Conservation (phyloP, 306 rosid genomes). For the Trichosanthes truncata region DNA sequence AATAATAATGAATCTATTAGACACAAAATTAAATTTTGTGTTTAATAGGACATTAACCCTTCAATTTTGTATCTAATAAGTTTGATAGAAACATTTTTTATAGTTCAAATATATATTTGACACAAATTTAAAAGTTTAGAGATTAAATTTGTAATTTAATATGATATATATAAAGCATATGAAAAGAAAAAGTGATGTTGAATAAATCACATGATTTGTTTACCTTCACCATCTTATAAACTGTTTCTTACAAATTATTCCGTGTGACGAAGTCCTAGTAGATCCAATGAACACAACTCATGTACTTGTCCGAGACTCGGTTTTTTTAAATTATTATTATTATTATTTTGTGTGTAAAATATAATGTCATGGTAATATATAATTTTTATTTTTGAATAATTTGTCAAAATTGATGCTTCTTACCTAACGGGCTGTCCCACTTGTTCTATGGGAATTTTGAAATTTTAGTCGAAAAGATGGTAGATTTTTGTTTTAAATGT, state of each 20-base stretch:
- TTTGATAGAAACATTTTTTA: no score
- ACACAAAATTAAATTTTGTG: no score
- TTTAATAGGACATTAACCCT: no score
- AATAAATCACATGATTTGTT: constrained; percentile 6
- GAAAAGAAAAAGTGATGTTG: not conserved
- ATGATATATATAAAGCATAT: not conserved
- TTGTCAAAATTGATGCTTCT: not conserved
- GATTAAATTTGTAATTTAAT: no score
- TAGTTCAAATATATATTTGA: no score
- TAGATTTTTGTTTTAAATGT: not conserved
- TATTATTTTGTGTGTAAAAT: not conserved
- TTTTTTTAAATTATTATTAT: not conserved
- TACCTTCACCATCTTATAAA: not conserved
- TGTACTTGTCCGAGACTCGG: no score
- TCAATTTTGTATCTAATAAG: no score
- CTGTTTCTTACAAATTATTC: not conserved
- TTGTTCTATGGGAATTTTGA: not conserved
- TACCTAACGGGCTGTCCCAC: not conserved
- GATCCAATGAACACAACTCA: not conserved
- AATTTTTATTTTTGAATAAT: not conserved
- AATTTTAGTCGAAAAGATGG: not conserved
- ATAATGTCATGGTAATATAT: not conserved
- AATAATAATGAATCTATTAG: no score
- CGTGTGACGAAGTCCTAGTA: not conserved
- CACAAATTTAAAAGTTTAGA: no score